A percentile compares a stretch with the other conserved stretches of the same genome.
These are phyloP conservation scores for Pleurotus citrinopileatus DNA, from an alignment of 768 basidiomycete species.

Conservation along the genomic window DNA sequence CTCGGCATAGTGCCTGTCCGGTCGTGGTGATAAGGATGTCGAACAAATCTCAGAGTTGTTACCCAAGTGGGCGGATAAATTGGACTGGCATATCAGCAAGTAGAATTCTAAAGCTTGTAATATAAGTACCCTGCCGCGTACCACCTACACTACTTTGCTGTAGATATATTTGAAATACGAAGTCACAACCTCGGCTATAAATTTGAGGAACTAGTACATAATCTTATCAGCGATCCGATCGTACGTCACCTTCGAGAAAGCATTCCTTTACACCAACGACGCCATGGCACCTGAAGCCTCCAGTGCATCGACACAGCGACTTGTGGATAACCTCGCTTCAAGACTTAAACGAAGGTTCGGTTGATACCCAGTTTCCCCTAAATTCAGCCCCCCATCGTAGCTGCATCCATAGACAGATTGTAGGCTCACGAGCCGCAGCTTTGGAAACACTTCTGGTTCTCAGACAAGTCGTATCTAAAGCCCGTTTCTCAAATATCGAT, in stretches of 20 bases:
- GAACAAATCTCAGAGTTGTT: constrained; percentile 93
- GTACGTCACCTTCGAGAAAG: too few species aligned
- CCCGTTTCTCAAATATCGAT: constrained; percentile 83
- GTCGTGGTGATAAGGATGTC: constrained; percentile 97
- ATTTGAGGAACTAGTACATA: too few species aligned
- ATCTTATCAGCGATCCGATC: too few species aligned
- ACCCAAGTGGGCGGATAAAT: constrained; percentile 91
- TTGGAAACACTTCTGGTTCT: constrained; percentile 87
- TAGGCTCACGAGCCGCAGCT: constrained; percentile 88
- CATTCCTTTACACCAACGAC: neutral
- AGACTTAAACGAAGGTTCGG: constrained; percentile 71
- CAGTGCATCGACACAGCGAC: constrained; percentile 42
- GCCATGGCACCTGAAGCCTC: constrained; percentile 14
- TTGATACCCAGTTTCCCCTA: constrained; percentile 15
- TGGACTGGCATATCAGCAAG: constrained; percentile 81
- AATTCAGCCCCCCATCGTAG: constrained; percentile 13
- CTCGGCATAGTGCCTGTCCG: constrained; percentile 74
- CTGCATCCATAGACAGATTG: constrained; percentile 64
- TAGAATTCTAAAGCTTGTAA: neutral
- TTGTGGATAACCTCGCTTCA: constrained; percentile 67
- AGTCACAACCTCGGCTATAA: too few species aligned
- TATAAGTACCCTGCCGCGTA: too few species aligned
- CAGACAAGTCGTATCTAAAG: constrained; percentile 85
- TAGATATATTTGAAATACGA: too few species aligned
- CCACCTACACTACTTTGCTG: too few species aligned